phyloP scores from a whole-genome alignment of 2,329 filamentous ascomycete species.

The Hirsutella minnesotensis region DNA sequence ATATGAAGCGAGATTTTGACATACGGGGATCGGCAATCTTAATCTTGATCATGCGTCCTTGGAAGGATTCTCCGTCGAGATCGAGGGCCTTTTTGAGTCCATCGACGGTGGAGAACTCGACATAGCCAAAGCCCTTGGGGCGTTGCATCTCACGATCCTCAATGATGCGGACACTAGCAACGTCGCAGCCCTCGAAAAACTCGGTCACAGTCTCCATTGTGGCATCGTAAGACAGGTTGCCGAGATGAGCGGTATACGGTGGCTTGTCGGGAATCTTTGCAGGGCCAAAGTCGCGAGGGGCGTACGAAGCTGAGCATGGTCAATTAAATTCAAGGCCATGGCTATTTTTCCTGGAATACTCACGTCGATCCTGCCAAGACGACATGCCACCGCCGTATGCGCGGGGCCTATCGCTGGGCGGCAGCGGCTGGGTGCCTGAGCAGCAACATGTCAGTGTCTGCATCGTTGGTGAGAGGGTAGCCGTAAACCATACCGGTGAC shows the following conservation, averaged over 20 bases:
- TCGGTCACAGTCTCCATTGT: conserved; percentile 71
- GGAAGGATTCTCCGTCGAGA: conserved; percentile 70
- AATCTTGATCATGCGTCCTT: conserved; percentile 81
- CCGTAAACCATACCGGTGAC: conserved; percentile 21
- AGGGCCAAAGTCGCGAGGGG: conserved; percentile 62
- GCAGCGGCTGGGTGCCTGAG: conserved; percentile 43
- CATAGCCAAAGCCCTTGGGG: conserved; percentile 96
- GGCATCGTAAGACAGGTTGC: conserved; percentile 93
- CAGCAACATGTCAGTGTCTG: conserved; percentile 12
- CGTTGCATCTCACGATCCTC: conserved; percentile 90
- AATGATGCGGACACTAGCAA: conserved; percentile 88
- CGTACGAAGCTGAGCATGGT: conserved; percentile 34
- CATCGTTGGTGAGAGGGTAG: neutral
- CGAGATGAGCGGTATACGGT: conserved; percentile 89
- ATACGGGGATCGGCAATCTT: conserved; percentile 96
- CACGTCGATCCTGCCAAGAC: conserved; percentile 33
- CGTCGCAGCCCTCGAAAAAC: conserved; percentile 75
- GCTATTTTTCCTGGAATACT: no score
- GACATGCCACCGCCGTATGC: conserved; percentile 18
- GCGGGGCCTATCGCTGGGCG: conserved; percentile 33
- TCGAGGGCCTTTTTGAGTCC: conserved; percentile 84
- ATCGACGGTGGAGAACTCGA: conserved; percentile 80
- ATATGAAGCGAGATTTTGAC: conserved; percentile 18
- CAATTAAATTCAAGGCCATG: no score
- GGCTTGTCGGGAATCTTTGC: conserved; percentile 70